These are phyloP conservation scores for Lobosporangium transversale DNA, from an alignment of 192 early-diverging fungal species.

Conservation along the genomic window DNA sequence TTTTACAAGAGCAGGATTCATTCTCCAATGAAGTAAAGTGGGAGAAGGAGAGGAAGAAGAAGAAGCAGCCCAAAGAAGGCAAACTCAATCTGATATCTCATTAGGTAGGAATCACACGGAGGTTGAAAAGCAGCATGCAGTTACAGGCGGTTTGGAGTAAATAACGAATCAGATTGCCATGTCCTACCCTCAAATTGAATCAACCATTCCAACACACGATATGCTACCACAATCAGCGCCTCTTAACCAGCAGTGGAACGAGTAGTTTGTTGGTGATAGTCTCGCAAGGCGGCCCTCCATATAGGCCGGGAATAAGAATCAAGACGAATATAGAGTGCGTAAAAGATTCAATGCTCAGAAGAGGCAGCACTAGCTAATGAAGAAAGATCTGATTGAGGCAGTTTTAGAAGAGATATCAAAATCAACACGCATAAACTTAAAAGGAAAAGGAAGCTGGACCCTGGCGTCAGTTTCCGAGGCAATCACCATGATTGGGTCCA, in stretches of 20 bases:
- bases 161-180: background rate
- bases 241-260: background rate
- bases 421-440: background rate
- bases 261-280: background rate
- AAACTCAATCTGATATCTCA: no score
- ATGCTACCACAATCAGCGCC: background rate
- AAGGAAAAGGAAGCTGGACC: no score
- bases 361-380: background rate
- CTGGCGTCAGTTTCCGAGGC: no score
- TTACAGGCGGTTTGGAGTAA: background rate
- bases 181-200: background rate
- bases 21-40: background rate
- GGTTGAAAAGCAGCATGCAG: background rate
- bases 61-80: background rate
- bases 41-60: background rate
- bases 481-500: background rate
- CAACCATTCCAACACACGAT: background rate
- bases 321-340: background rate
- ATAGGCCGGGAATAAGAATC: background rate
- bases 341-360: background rate
- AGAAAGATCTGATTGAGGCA: no score
- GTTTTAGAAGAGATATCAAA: background rate
- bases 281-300: background rate
- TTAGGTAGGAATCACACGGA: background rate
- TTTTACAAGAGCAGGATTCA: background rate